Evolutionary conservation across 495 filamentous ascomycete species (phyloP), one percentile per base, ranked within the genome.

Genomic region (Penicillium salamii): DNA sequence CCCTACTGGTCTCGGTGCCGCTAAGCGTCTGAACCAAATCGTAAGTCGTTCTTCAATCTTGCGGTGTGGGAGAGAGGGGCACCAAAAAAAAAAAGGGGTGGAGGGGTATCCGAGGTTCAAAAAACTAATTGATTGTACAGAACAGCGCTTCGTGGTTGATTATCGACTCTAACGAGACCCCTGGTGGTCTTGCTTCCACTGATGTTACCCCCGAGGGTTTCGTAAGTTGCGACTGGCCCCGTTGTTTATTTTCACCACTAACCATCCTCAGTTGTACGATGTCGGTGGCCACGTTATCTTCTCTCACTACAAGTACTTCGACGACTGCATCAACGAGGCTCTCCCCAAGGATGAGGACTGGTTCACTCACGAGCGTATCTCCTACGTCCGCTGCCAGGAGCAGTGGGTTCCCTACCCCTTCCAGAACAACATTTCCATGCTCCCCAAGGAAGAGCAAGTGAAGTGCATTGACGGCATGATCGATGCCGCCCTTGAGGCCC

Each of bases 231-330:
- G 36, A 44, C 46, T 42, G 15, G 42, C 29, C 44, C 28, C 37
- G 52, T 40, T 43, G 29, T 37, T 12, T 18, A 23, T 24, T 12
- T 18, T 44, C 18, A 44, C 62, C 68, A 40, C 60, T 46, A 23
- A 46, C 32, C 32, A 9, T 44, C 32, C 52, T 39, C 59, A 97
- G 92, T 85, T 98, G 58, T 98, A 96, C 79, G 93, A 98, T 78
- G 93, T 98, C 61, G 93, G 93, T 67, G 93, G 93, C 59, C 93
- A 98, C 74, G 93, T 98, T 75, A 97, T 98, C 72, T 98, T 98
- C 82, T 98, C 93, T 52, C 93, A 98, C 81, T 98, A 97, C 84
- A 96, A 96, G 75, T 98, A 98, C 84, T 98, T 98, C 69, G 93
- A 98, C 74, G 95, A 98, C 76, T 95, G 90, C 77, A 88, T 98